Base-by-base conservation (phyloP, 768 basidiomycete species). In the Tricholoma matsutake region DNA sequence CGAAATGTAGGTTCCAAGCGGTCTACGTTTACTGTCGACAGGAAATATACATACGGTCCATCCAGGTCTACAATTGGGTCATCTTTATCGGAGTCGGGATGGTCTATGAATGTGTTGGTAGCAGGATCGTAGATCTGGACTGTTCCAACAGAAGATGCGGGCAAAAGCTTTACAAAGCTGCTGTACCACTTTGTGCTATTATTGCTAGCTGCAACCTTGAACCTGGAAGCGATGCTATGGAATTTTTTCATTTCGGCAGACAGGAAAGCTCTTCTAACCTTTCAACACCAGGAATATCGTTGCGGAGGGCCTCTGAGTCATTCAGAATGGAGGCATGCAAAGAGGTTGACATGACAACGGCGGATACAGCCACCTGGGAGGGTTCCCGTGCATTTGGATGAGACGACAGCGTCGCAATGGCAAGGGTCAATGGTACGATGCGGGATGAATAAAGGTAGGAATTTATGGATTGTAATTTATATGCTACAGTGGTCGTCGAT, bases 41-140 rank as follows among this genome's bases (percentile, higher is more conserved):
- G 73, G 71, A 97, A 91, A 74, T 98, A 98, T 28, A 82, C 79
- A 68, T 96, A 97, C 4, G 94, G 94, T 2, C 94, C 96, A 2
- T 79, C 66, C 9, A 94, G 63, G 37, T 80, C 76, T 11, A 84
- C 69, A n/a, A 75, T 67, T 1, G 77, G 71, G 41, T 73, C 66
- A 16, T 72, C 69, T 43, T 73, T 63, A 56, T 69, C 61, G 9
- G 73, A 73, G 13, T 75, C 71, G 2, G 73, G 72, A 65, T 78
- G 74, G 1, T 71, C 58, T 14, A 84, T 70, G 67, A 94, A 90
- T 3, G 71, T 59, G 32, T 78, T 69, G 9, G 72, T 70, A 2
- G 65, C 57, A 8, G 85, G 81, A 65, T 92, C 83, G 72, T 91
- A 97, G 29, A 84, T 78, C 64, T 85, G 73, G 16, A 90, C 83